Base-by-base conservation (phyloP, 1,139 yeast species). In the Suhomyces chickasaworum region DNA sequence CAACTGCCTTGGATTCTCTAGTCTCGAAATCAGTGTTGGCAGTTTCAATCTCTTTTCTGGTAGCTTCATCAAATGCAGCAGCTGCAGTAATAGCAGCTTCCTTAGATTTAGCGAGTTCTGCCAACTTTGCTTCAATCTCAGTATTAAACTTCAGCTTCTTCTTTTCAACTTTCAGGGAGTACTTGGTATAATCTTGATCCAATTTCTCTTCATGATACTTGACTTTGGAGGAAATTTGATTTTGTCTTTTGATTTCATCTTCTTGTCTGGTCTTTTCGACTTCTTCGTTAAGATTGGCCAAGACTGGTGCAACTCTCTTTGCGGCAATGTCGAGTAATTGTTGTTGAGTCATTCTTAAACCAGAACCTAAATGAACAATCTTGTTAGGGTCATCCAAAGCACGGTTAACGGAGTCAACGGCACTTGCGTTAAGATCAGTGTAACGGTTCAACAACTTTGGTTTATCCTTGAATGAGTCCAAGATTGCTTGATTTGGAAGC, bases 261-360 rank as follows among this genome's bases (percentile, higher is more conserved):
- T 74, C 80, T 50, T 72, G 59, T 54, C 77, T 65, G 35, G 78
- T 73, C 54, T 74, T 73, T 44, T 68, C 64, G 43, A 79, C 84
- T 52, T 77, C 77, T 16, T 73, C 77, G 55, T 78, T 77, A 57
- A 80, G 78, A 52, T 64, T 70, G 37, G 75, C 68, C 57, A 80
- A 67, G 27, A 80, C 77, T 2, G 85, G 85, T 21, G 81, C 80
- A 34, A 80, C 81, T 55, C 84, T 71, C 53, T 68, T 68, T 36
- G 80, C 78, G 21, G 84, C 84, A 59, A 80, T 76, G 41, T 73
- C 84, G 53, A 78, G 68, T 53, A 80, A 73, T 60, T 80, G 81
- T 47, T 75, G 75, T 55, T 79, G 83, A 35, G 83, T 75, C 71
- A 80, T 69, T 47, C 64, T 70, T 60, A 79, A 69, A 12, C 84